Conservation (phyloP, 257 asterid species). For the Rhazya stricta region DNA sequence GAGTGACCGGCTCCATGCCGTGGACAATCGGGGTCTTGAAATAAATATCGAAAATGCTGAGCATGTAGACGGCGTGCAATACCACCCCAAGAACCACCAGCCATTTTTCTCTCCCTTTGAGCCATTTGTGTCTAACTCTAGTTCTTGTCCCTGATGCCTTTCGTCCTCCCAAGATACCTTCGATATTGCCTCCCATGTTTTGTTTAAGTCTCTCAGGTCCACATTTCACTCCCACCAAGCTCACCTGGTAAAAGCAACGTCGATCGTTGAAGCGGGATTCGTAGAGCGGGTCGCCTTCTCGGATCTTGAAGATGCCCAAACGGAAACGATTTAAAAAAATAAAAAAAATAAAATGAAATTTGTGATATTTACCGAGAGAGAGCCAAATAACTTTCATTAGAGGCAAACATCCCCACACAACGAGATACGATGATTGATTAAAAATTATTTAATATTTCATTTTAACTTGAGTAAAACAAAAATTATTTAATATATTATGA, state of each 20-base stretch:
- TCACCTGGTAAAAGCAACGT: not conserved
- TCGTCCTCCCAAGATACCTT: slow-evolving; percentile 55
- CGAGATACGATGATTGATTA: no score
- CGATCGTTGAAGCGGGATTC: slow-evolving; percentile 1
- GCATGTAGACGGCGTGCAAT: slow-evolving; percentile 95
- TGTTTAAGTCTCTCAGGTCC: not conserved
- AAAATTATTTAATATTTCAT: no score
- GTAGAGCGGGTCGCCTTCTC: not conserved
- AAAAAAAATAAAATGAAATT: not conserved
- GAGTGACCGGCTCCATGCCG: slow-evolving; percentile 84
- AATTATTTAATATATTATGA: no score
- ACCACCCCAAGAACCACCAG: slow-evolving; percentile 78
- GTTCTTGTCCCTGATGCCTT: slow-evolving; percentile 35
- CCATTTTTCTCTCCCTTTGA: slow-evolving; percentile 69
- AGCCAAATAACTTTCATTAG: no score
- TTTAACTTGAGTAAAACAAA: no score
- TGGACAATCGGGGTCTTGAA: slow-evolving; percentile 96
- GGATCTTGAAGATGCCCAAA: not conserved
- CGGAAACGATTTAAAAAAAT: not conserved
- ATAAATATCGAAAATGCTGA: slow-evolving; percentile 92
- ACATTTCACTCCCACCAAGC: not conserved
- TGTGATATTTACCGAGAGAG: no score
- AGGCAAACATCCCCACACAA: no score
- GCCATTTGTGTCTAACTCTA: slow-evolving; percentile 41
- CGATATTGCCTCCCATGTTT: slow-evolving; percentile 43